Base-by-base conservation (phyloP, 2,329 filamentous ascomycete genomes). In the Penicillium sp. region DNA sequence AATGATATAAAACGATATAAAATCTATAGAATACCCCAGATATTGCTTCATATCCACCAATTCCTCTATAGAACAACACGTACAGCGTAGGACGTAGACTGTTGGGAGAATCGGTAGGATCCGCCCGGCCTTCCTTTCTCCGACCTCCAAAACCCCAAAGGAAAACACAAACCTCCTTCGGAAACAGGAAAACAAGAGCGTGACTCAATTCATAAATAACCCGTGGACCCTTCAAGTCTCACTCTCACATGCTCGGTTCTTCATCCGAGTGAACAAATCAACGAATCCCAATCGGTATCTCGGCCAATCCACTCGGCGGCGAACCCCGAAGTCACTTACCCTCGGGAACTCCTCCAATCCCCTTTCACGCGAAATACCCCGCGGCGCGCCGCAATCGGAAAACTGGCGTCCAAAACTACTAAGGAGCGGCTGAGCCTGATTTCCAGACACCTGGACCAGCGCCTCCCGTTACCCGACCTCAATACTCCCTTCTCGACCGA, bases 401-500 rank as follows among this genome's bases (percentile, higher is more conserved):
- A 70, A 60, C 76, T 80, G 77, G 79, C 80, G 71, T 68, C 73
- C 67, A 77, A 77, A 70, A 77, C 72, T 68, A 76, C 76, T 64
- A 76, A 70, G 67, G 76, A 80, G 69, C 81, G 83, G 55, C 74
- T 86, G 63, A 80, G 79, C 72, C 81, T 86, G 72, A 82, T 87
- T 71, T 82, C 83, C 64, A 81, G 82, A 72, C 85, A 87, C 69
- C 77, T 87, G 63, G 79, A 82, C 68, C 75, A 80, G 65, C 79
- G 78, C 64, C 70, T 76, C 38, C 77, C 82, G 58, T 75, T 82
- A 68, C 78, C 84, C 60, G 81, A 84, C 59, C 73, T 87, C 55
- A 87, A 87, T 73, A 87, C 85, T 25, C 84, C 84, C 54, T 87
- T 84, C 73, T 84, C 83, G 65, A 82, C 82, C 69, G 83, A 87